phyloP scores from a whole-genome alignment of 768 basidiomycete genomes.

The Leccinum aurantiacum region DNA sequence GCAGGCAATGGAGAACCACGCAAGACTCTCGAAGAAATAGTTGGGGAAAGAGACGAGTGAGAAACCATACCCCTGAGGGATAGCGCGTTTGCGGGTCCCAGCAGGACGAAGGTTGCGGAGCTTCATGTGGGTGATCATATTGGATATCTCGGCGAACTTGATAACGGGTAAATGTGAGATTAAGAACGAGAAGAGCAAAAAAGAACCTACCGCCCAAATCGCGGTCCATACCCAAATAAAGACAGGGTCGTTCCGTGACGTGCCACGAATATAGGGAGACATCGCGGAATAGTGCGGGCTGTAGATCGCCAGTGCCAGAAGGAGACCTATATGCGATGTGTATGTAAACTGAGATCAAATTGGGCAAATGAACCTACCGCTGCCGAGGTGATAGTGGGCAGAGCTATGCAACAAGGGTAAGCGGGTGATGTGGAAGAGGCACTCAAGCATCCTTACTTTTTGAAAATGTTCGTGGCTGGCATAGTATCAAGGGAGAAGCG shows the following conservation, averaged over 20 bases:
- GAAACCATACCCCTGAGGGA: constrained; percentile 94
- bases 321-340: constrained; percentile 46
- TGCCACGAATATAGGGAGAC: constrained; percentile 61
- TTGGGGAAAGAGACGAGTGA: constrained; percentile 85
- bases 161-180: constrained; percentile 1
- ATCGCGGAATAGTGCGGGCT: constrained; percentile 71
- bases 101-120: constrained; percentile 81
- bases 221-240: constrained; percentile 68
- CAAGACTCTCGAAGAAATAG: constrained; percentile 88
- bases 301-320: constrained; percentile 80
- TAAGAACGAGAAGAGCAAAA: neutral
- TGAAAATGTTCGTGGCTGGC: constrained; percentile 82
- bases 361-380: constrained; percentile 40
- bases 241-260: constrained; percentile 58
- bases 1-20: constrained; percentile 65
- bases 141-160: constrained; percentile 84
- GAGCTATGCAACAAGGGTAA: constrained; percentile 52
- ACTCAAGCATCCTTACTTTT: constrained; percentile 62
- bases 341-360: neutral
- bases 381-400: constrained; percentile 82
- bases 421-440: neutral
- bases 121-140: constrained; percentile 78
- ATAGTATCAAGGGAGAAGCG: constrained; percentile 95
- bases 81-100: constrained; percentile 74
- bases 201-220: constrained; percentile 70